phyloP scores from a whole-genome alignment of 1,284 basidiomycete species.

The Entoloma clypeatum region DNA sequence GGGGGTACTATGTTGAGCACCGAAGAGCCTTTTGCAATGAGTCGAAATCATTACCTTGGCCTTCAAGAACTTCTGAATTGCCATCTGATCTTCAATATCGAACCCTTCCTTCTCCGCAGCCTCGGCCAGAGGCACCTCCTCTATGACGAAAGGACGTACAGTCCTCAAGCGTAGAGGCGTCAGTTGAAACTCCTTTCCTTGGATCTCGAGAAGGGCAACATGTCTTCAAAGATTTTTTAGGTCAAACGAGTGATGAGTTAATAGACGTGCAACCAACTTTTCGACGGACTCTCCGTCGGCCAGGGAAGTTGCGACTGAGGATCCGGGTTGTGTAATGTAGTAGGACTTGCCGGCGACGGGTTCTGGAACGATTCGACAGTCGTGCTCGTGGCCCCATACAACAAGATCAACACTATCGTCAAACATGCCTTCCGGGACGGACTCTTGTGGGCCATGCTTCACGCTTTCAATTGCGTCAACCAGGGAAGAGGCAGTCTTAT shows the following conservation, averaged over 20 bases:
- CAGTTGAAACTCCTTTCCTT: constrained; percentile 83
- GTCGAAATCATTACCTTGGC: constrained; percentile 53
- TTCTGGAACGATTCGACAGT: constrained; percentile 90
- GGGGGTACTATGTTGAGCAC: no score
- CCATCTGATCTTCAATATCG: constrained; percentile 76
- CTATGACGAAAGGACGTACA: constrained; percentile 93
- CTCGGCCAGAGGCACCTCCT: constrained; percentile 74
- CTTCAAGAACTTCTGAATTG: constrained; percentile 78
- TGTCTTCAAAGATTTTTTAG: constrained; percentile 50
- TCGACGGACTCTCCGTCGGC: constrained; percentile 87
- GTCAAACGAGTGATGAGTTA: constrained; percentile 5
- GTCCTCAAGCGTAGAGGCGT: constrained; percentile 85
- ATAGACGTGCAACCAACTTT: constrained; percentile 57
- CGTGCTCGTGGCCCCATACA: constrained; percentile 99
- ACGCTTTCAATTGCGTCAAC: constrained; percentile 51
- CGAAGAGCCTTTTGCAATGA: no score
- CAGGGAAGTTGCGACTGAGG: constrained; percentile 90
- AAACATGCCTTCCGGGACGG: constrained; percentile 94
- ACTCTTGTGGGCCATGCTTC: constrained; percentile 89
- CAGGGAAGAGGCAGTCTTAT: background rate
- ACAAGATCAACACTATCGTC: constrained; percentile 94
- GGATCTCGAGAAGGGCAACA: constrained; percentile 82
- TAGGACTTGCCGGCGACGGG: constrained; percentile 89
- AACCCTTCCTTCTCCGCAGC: constrained; percentile 74
- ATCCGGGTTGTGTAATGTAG: constrained; percentile 92